A percentile compares a stretch with the other conserved stretches of the same genome.
Conservation (phyloP, 441 rosid species). For the Syzygium malaccense region DNA sequence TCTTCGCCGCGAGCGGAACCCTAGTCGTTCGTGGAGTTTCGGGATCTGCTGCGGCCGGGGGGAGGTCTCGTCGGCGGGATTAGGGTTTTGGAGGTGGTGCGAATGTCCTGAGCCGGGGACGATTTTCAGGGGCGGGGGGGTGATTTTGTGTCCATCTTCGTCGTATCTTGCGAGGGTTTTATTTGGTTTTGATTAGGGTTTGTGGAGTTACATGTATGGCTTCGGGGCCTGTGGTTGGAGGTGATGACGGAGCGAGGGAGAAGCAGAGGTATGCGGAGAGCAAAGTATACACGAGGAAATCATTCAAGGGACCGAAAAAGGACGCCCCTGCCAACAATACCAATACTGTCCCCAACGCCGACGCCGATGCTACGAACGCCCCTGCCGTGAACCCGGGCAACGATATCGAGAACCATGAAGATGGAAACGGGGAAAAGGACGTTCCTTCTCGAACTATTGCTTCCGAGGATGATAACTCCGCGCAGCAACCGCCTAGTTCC, state of each 20-base stretch:
- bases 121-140: not conserved
- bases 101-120: not conserved
- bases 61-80: constrained; percentile 6
- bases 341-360: not conserved
- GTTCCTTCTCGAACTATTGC: constrained; percentile 22
- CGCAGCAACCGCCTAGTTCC: not conserved
- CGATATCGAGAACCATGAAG: not conserved
- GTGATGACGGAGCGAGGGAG: constrained; percentile 53
- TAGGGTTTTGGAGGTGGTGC: constrained; percentile 53
- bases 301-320: constrained; percentile 43
- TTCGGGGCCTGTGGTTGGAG: constrained; percentile 71
- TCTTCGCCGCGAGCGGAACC: not conserved
- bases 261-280: constrained; percentile 46
- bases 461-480: not conserved
- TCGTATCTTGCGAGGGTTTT: not conserved
- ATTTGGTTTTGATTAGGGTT: not conserved
- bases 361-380: not conserved
- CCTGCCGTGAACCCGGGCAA: not conserved
- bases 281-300: constrained; percentile 79
- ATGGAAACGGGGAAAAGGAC: constrained; percentile 10
- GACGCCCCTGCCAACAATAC: constrained; percentile 8
- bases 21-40: not conserved
- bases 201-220: constrained; percentile 62
- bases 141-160: not conserved
- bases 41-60: not conserved